These are phyloP conservation scores for Umbilicus rupestris DNA, from an alignment of 164 flowering plant species.

Conservation along the genomic window DNA sequence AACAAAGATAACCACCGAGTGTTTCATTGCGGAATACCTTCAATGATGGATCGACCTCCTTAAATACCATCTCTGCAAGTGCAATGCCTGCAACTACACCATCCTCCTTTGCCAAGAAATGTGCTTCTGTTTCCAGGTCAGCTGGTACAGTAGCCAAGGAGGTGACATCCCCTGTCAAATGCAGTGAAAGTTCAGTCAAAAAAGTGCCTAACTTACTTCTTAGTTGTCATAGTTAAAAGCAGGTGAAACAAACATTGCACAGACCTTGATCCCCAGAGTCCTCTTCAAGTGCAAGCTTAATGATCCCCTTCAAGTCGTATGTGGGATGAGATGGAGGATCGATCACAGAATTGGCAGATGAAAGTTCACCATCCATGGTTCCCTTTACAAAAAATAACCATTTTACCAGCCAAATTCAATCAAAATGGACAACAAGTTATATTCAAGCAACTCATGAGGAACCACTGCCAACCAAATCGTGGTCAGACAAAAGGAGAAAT, in stretches of 20 bases:
- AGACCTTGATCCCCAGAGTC: constrained; percentile 62
- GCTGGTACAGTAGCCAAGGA: constrained; percentile 81
- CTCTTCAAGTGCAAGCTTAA: constrained; percentile 71
- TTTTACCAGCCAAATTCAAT: no score
- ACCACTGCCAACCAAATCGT: no score
- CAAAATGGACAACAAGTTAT: no score
- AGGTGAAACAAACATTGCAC: neutral
- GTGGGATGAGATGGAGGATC: constrained; percentile 70
- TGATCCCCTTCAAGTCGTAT: constrained; percentile 61
- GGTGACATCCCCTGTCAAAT: constrained; percentile 76
- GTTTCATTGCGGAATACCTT: constrained; percentile 37
- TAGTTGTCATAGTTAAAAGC: neutral
- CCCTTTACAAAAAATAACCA: no score
- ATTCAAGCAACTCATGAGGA: no score
- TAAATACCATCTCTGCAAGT: constrained; percentile 80
- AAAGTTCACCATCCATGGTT: neutral
- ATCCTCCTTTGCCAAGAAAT: constrained; percentile 87
- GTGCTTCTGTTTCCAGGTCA: constrained; percentile 76
- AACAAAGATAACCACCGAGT: neutral
- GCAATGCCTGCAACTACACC: constrained; percentile 88
- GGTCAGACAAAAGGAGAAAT: no score
- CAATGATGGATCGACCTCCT: constrained; percentile 81
- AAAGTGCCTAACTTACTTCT: neutral
- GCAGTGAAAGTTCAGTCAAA: neutral
- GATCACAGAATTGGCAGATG: constrained; percentile 5